These are phyloP conservation scores for Ogataea saltuana DNA, from an alignment of 805 yeast species.

Conservation along the genomic window DNA sequence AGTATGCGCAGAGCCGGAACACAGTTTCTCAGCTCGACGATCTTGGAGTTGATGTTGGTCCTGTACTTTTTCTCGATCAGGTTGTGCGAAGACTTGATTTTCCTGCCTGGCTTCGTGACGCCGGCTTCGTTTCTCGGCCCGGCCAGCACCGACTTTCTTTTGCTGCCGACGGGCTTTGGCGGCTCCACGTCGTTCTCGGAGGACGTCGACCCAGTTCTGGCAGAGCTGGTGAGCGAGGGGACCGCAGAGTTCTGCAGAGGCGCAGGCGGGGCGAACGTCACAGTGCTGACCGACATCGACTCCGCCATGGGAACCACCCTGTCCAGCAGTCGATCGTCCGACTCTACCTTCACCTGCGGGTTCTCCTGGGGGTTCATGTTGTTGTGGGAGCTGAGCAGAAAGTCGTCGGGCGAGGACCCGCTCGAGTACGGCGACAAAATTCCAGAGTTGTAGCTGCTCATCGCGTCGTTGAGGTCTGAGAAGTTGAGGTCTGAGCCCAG, in stretches of 20 bases:
- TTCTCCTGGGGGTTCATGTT: not conserved
- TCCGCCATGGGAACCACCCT: slow-evolving; percentile 32
- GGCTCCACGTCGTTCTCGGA: slow-evolving; percentile 15
- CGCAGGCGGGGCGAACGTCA: slow-evolving; percentile 25
- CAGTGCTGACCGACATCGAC: slow-evolving; percentile 32
- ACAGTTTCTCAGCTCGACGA: slow-evolving; percentile 68
- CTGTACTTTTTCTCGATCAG: slow-evolving; percentile 82
- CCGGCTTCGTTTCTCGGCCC: slow-evolving; percentile 12
- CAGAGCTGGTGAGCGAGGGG: slow-evolving; percentile 17
- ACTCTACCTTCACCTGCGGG: slow-evolving; percentile 1
- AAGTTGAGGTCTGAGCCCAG: slow-evolving; percentile 31
- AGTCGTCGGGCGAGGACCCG: slow-evolving; percentile 40
- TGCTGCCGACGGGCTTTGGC: slow-evolving; percentile 20
- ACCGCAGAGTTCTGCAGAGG: not conserved
- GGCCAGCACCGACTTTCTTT: slow-evolving; percentile 10
- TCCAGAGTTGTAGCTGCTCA: slow-evolving; percentile 33
- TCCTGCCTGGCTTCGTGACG: slow-evolving; percentile 33
- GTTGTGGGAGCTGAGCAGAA: slow-evolving; percentile 30
- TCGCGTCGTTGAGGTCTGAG: slow-evolving; percentile 34
- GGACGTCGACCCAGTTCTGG: slow-evolving; percentile 20
- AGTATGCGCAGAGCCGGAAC: slow-evolving; percentile 70
- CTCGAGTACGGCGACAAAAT: slow-evolving; percentile 38
- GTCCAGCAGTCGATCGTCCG: not conserved
- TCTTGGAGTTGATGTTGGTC: slow-evolving; percentile 76
- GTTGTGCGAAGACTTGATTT: slow-evolving; percentile 70